Evolutionary conservation across 2,329 filamentous ascomycete species (phyloP).

Genomic region (Bipolaris cookei): DNA sequence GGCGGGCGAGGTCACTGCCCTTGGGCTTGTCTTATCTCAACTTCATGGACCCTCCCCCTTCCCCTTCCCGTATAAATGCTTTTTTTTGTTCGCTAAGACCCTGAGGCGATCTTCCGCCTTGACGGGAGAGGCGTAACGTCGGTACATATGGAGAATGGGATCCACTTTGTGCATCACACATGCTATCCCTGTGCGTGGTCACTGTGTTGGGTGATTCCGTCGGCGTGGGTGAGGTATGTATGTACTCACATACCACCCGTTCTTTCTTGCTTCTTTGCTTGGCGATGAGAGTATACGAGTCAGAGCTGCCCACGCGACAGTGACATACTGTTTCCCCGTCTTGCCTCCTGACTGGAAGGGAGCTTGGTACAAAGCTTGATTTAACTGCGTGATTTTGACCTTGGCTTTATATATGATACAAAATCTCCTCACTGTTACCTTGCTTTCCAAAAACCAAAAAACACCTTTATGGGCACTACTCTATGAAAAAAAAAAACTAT

Average conservation of each 20-base stretch:
- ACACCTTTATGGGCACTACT: neutral
- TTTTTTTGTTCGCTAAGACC: neutral
- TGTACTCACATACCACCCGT: neutral
- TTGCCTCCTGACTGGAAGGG: neutral
- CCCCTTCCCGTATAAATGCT: no score
- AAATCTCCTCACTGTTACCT: neutral
- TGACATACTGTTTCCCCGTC: neutral
- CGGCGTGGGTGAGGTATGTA: neutral
- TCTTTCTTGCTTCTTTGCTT: no score
- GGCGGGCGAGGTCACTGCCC: no score
- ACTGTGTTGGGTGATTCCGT: neutral
- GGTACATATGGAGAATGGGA: neutral
- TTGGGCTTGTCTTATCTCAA: conserved; percentile 5
- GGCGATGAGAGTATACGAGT: conserved; percentile 1
- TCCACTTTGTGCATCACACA: neutral
- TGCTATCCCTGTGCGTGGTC: neutral
- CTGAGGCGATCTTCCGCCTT: neutral
- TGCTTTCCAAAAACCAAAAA: neutral
- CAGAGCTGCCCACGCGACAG: neutral
- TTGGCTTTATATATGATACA: neutral
- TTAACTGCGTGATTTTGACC: neutral
- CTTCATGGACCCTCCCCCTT: neutral
- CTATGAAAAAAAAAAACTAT: neutral
- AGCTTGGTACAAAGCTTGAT: neutral
- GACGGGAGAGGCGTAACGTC: neutral